phyloP scores from a whole-genome alignment of 495 filamentous ascomycete species.

The Annulohypoxylon nitens region DNA sequence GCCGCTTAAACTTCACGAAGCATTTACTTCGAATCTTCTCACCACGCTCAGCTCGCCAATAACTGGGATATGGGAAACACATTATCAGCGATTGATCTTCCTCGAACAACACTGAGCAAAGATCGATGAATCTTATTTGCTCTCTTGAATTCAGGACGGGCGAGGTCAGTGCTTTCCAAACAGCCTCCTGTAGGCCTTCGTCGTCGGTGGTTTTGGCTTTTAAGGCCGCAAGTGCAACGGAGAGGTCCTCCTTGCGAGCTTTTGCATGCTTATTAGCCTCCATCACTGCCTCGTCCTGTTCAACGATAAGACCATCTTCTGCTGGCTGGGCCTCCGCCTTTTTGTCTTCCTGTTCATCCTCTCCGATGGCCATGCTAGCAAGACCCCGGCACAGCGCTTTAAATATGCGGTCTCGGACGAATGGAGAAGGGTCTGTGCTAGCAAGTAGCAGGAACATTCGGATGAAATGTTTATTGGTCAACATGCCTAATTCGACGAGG shows the following conservation, averaged over 20 bases:
- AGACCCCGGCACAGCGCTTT: conserved; percentile 76
- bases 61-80: conserved; percentile 75
- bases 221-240: conserved; percentile 79
- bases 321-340: conserved; percentile 47
- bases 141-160: conserved; percentile 74
- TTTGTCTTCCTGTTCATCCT: conserved; percentile 54
- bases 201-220: conserved; percentile 77
- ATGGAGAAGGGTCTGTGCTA: conserved; percentile 83
- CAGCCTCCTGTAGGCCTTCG: conserved; percentile 70
- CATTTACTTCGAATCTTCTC: conserved; percentile 46
- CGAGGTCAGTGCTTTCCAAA: conserved; percentile 85
- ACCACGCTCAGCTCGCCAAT: conserved; percentile 73
- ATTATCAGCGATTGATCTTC: conserved; percentile 72
- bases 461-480: conserved; percentile 71
- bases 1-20: conserved; percentile 51
- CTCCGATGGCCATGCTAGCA: conserved; percentile 84
- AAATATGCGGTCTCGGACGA: conserved; percentile 77
- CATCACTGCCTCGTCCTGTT: conserved; percentile 72
- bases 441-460: conserved; percentile 78
- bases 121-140: conserved; percentile 78
- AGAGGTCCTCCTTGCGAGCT: conserved; percentile 79
- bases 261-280: conserved; percentile 76
- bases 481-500: conserved; percentile 81
- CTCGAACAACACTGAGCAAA: conserved; percentile 81
- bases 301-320: conserved; percentile 78